Evolutionary conservation across 306 rosid species (phyloP), one percentile per base, ranked within the genome.

Genomic region (Lithocarpus polystachyus): DNA sequence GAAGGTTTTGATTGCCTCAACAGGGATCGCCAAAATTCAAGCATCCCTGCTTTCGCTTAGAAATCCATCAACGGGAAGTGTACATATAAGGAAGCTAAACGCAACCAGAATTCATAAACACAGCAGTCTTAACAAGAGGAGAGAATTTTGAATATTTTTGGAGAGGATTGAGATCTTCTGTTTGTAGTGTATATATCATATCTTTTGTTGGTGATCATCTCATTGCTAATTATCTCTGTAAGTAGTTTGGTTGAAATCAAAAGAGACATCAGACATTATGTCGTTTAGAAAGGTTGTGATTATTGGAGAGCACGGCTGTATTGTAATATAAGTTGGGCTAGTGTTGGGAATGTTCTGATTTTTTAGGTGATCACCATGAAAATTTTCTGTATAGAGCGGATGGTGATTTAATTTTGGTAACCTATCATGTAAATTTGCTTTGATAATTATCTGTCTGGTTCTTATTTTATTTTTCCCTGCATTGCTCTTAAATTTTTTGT

Each of bases 1-100:
- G 98, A 93, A 83, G 98, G 98, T 77, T 93, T 93, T 9, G 97
- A 93, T 78, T 91, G 97, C 77, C 98, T 88, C 78, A 89, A 81
- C 72, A 87, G 90, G 93, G 98, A 93, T 87, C 80, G 88, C 83
- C 95, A 89, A 83, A 93, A 85, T 88, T 93, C 98, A 2, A 81
- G 98, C 86, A 85, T 91, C 91, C 87, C 93, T 75, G 91, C 90
- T 52, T 75, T 93, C 57, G 98, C 97, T 12, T 93, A 86, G 84
- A 89, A 79, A 75, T 68, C 86, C 83, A 69, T 70, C 79, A 35
- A 84, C 77, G 75, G 75, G 77, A 89, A 87, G 81, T 93, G 98
- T 93, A 93, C 79, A 93, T 93, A 92, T 78, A 77, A 84, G 91
- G 82, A 29, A 86, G 82, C 89, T 82, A 79, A 86, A 87, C 80